Conservation (phyloP, 257 asterid species). For the Capsicum rhomboideum region DNA sequence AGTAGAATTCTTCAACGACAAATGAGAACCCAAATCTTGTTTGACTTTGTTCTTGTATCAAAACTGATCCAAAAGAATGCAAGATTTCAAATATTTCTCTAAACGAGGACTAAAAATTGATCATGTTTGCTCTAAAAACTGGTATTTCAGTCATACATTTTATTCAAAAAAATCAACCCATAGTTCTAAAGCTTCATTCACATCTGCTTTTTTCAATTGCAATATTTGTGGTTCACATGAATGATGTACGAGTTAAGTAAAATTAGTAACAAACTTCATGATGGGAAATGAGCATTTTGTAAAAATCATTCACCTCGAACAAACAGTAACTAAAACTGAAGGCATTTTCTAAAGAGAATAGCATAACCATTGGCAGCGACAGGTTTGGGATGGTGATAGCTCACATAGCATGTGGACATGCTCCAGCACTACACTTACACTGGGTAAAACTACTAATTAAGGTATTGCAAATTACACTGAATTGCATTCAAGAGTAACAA, state of each 20-base stretch:
- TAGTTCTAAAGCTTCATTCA: not conserved
- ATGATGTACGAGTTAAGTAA: not conserved
- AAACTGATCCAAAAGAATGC: too few species aligned
- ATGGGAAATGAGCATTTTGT: not conserved
- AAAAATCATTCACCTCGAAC: not conserved
- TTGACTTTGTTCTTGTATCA: too few species aligned
- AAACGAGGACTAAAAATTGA: not conserved
- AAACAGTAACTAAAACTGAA: not conserved
- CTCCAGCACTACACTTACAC: not conserved
- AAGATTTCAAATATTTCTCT: not conserved
- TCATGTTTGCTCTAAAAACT: not conserved
- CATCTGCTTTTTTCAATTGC: not conserved
- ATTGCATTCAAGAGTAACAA: not conserved
- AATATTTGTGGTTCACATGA: not conserved
- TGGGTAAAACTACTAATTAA: not conserved
- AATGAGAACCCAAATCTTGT: not conserved
- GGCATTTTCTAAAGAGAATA: not conserved
- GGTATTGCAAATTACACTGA: not conserved
- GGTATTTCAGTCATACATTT: not conserved
- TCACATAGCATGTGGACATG: not conserved
- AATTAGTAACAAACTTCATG: not conserved
- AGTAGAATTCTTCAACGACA: not conserved
- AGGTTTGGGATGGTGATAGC: not conserved
- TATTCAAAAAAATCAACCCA: not conserved
- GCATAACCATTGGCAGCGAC: not conserved